Evolutionary conservation across 352 stramenopile genomes (phyloP).

Genomic region (Phytophthora melonis): DNA sequence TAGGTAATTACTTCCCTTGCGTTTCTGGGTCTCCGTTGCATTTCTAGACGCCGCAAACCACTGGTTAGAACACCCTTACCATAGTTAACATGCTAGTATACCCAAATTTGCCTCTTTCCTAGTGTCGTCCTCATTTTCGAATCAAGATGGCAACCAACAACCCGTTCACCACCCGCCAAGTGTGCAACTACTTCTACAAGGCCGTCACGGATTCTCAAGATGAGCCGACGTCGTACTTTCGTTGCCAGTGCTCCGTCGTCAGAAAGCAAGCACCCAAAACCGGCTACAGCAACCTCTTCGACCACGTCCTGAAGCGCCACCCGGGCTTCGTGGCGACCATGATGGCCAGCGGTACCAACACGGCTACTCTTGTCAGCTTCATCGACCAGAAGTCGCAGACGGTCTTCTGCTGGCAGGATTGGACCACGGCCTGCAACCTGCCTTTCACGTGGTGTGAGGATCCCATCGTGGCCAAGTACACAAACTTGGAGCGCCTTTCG

Average conservation of each 20-base stretch:
- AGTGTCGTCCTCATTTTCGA: too few relatives aligned
- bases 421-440: neutral
- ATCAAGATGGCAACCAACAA: too few relatives aligned
- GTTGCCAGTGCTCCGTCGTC: too few relatives aligned
- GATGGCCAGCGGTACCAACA: slow-evolving; percentile 6
- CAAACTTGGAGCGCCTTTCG: neutral
- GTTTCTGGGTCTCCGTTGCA: too few relatives aligned
- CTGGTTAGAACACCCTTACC: neutral
- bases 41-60: too few relatives aligned
- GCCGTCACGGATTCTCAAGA: too few relatives aligned
- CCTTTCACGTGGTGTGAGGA: slow-evolving; percentile 6
- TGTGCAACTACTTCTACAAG: too few relatives aligned
- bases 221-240: too few relatives aligned
- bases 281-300: slow-evolving; percentile 15
- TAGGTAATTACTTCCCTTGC: too few relatives aligned
- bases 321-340: slow-evolving; percentile 8
- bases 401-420: slow-evolving; percentile 6
- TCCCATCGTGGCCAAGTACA: slow-evolving; percentile 3
- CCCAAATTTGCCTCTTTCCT: neutral
- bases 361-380: neutral
- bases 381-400: slow-evolving; percentile 13
- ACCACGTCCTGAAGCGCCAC: slow-evolving; percentile 7
- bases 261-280: too few relatives aligned
- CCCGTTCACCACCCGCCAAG: too few relatives aligned
- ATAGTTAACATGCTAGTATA: neutral